phyloP scores from a whole-genome alignment of 345 rosid genomes.

The Murraya koenigii region DNA sequence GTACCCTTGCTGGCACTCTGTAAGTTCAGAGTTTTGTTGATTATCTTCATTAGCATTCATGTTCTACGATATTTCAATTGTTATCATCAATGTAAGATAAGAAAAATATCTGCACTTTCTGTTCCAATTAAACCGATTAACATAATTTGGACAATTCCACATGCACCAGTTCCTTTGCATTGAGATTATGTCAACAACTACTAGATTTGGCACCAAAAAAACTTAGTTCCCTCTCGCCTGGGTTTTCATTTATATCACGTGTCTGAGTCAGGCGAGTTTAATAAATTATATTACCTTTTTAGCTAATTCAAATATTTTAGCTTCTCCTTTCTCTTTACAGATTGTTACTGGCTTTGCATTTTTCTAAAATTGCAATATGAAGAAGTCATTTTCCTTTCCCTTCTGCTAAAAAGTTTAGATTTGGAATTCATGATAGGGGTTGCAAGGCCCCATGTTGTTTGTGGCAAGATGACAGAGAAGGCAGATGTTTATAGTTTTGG shows the following conservation, averaged over 20 bases:
- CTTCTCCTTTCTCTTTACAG: neutral
- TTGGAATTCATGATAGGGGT: conserved; percentile 43
- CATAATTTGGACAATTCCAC: neutral
- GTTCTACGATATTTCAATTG: neutral
- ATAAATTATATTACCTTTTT: neutral
- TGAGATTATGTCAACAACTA: neutral
- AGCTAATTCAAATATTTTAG: neutral
- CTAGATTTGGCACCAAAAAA: neutral
- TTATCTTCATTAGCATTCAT: neutral
- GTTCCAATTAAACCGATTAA: neutral
- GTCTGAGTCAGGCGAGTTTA: neutral
- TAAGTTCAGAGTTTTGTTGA: conserved; percentile 29
- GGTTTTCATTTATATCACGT: neutral
- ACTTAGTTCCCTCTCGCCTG: neutral
- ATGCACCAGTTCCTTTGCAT: neutral
- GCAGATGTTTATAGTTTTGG: conserved; percentile 89
- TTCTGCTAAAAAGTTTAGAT: neutral
- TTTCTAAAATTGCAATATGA: neutral
- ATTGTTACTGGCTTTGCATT: neutral
- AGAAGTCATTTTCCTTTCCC: too few relatives aligned
- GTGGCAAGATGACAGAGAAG: conserved; percentile 78
- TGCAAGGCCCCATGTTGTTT: conserved; percentile 89
- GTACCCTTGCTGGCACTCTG: conserved; percentile 87
- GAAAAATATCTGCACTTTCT: neutral
- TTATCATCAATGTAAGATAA: neutral